Evolutionary conservation across 73 alveolate species (phyloP).

Genomic region (Tetrahymena elliotti): DNA sequence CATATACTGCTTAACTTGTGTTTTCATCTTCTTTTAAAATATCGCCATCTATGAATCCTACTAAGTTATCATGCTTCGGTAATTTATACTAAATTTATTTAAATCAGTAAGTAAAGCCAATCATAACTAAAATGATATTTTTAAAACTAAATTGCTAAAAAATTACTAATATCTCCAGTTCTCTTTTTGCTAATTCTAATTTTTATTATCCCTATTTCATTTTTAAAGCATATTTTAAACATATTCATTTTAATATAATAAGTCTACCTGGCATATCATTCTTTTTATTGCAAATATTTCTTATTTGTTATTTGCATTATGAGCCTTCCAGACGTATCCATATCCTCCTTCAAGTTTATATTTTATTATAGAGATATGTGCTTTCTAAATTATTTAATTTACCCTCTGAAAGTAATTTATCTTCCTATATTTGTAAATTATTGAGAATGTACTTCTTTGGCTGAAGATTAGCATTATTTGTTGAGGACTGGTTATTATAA

Average conservation of each 20-base stretch:
- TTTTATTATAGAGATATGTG: neutral
- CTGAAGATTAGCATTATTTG: neutral
- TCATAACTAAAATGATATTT: neutral
- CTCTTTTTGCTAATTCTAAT: conserved; percentile 16
- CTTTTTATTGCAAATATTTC: conserved; percentile 27
- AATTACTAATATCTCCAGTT: conserved; percentile 19
- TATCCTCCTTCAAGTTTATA: conserved; percentile 1
- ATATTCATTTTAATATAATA: neutral
- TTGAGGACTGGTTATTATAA: neutral
- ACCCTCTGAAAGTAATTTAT: conserved; percentile 33
- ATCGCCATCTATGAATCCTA: conserved; percentile 15
- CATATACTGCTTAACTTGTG: neutral
- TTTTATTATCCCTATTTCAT: conserved; percentile 14
- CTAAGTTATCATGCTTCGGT: conserved; percentile 27
- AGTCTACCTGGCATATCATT: conserved; percentile 7
- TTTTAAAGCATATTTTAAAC: neutral
- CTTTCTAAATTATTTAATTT: neutral
- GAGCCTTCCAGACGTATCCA: conserved; percentile 29
- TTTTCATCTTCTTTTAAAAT: conserved; percentile 2
- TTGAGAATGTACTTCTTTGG: neutral
- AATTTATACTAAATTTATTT: conserved; percentile 1
- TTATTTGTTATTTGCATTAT: neutral
- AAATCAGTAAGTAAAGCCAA: neutral
- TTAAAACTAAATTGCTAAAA: neutral
- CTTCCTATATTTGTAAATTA: neutral